These are phyloP conservation scores for Pholiota conissans DNA, from an alignment of 768 basidiomycete species.

Conservation along the genomic window DNA sequence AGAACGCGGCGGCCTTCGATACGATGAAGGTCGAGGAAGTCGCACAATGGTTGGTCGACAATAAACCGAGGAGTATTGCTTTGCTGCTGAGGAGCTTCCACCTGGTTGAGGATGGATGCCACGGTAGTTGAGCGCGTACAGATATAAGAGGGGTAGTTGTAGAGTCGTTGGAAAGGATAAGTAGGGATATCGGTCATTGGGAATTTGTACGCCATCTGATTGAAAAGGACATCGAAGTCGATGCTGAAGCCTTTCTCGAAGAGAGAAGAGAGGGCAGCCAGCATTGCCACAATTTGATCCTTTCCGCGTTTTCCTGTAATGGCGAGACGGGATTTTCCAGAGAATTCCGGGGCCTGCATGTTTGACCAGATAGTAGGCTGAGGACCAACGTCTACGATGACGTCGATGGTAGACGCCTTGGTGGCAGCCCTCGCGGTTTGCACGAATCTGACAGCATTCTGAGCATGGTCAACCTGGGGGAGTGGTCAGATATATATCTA, in stretches of 20 bases:
- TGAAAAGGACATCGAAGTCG: slow-evolving; percentile 25
- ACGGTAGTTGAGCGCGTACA: slow-evolving; percentile 24
- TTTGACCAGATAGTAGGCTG: slow-evolving; percentile 32
- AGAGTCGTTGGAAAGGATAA: slow-evolving; percentile 36
- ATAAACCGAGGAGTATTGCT: slow-evolving; percentile 17
- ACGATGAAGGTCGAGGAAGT: slow-evolving; percentile 31
- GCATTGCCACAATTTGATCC: slow-evolving; percentile 31
- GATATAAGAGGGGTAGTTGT: slow-evolving; percentile 31
- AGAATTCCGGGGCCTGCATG: slow-evolving; percentile 26
- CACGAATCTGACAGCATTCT: slow-evolving; percentile 30
- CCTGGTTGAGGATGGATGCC: slow-evolving; percentile 13
- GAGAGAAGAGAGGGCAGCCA: slow-evolving; percentile 26
- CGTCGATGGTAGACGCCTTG: slow-evolving; percentile 22
- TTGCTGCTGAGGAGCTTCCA: not conserved
- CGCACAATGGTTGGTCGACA: slow-evolving; percentile 26
- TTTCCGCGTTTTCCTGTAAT: slow-evolving; percentile 29
- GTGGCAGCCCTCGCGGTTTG: slow-evolving; percentile 24
- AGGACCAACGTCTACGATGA: slow-evolving; percentile 34
- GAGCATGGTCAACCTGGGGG: slow-evolving; percentile 32
- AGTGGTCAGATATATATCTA: not conserved
- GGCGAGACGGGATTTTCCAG: slow-evolving; percentile 22
- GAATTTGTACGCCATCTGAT: slow-evolving; percentile 21
- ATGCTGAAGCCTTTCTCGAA: slow-evolving; percentile 27
- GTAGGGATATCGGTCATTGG: slow-evolving; percentile 30
- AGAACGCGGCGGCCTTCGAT: slow-evolving; percentile 35